Conservation (phyloP, 345 rosid genomes). For the Corchorus olitorius region DNA sequence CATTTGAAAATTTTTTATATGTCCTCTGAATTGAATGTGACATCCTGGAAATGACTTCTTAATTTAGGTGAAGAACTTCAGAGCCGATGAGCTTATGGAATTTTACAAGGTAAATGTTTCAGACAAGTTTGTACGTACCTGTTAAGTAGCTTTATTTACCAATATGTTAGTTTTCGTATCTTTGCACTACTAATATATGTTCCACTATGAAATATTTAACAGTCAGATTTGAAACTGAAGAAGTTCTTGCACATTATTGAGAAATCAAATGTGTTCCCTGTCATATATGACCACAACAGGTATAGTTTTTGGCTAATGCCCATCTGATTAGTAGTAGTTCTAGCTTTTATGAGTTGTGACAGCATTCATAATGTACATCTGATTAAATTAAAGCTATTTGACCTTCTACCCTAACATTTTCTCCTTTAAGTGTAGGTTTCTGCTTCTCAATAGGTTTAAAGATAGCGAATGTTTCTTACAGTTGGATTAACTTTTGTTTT, state of each 20-base stretch:
- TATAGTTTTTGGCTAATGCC: conserved; percentile 30
- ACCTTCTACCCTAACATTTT: not conserved
- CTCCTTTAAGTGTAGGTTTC: not conserved
- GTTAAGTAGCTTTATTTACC: not conserved
- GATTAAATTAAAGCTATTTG: not conserved
- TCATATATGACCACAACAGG: conserved; percentile 77
- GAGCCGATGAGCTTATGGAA: conserved; percentile 78
- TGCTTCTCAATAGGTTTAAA: conserved; percentile 5
- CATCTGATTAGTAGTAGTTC: not conserved
- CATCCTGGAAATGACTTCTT: conserved; percentile 22
- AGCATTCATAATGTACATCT: too few relatives aligned
- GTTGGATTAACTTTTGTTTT: conserved; percentile 7
- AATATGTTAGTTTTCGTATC: not conserved
- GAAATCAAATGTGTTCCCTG: conserved; percentile 82
- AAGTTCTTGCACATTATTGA: conserved; percentile 89
- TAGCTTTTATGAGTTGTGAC: not conserved
- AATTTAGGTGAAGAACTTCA: conserved; percentile 59
- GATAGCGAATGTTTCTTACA: not conserved
- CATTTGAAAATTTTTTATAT: not conserved
- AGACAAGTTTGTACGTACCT: not conserved
- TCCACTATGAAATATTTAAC: conserved; percentile 30
- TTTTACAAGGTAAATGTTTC: conserved; percentile 62
- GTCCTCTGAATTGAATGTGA: conserved; percentile 15
- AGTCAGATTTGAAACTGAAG: conserved; percentile 92
- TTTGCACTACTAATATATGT: conserved; percentile 1